A percentile compares a stretch with the other conserved stretches of the same genome.
phyloP scores from a whole-genome alignment of 768 basidiomycete species.

The Rhizopogon vulgaris region DNA sequence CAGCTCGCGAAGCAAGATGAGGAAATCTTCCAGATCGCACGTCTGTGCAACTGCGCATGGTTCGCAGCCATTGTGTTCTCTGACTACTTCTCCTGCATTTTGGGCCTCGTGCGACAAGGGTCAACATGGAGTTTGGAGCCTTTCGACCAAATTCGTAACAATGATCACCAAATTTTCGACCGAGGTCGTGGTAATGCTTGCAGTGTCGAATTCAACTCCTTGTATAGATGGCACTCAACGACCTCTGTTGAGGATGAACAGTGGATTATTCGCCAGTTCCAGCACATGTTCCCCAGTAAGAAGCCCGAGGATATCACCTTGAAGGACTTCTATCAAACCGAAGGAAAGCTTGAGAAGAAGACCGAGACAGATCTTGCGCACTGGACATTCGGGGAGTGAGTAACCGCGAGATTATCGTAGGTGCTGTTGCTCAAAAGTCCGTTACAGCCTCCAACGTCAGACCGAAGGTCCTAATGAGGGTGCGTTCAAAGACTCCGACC shows the following conservation, averaged over 20 bases:
- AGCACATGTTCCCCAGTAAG: slow-evolving; percentile 48
- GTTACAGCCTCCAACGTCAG: slow-evolving; percentile 52
- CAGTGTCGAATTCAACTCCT: slow-evolving; percentile 85
- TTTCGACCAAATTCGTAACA: slow-evolving; percentile 62
- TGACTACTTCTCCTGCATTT: slow-evolving; percentile 78
- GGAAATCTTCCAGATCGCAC: slow-evolving; percentile 76
- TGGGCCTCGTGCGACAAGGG: slow-evolving; percentile 71
- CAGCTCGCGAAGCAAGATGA: slow-evolving; percentile 53
- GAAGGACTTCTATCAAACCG: slow-evolving; percentile 47
- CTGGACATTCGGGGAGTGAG: slow-evolving; percentile 66
- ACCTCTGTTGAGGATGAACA: slow-evolving; percentile 66
- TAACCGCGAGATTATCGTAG: background rate
- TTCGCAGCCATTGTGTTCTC: slow-evolving; percentile 71
- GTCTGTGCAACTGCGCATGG: slow-evolving; percentile 76
- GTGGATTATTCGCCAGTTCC: slow-evolving; percentile 55
- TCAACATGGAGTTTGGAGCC: slow-evolving; percentile 74
- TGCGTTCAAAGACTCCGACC: slow-evolving; percentile 61
- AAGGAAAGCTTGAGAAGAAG: slow-evolving; percentile 28
- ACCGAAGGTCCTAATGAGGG: slow-evolving; percentile 31
- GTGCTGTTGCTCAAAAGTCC: slow-evolving; percentile 1
- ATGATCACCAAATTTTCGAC: slow-evolving; percentile 63
- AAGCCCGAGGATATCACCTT: slow-evolving; percentile 38
- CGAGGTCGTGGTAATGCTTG: slow-evolving; percentile 77
- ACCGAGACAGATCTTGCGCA: slow-evolving; percentile 41
- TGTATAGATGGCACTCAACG: slow-evolving; percentile 87